Evolutionary conservation across 495 filamentous ascomycete species (phyloP), one percentile per base, ranked within the genome.

Genomic region (Penicillium bialowiezense): DNA sequence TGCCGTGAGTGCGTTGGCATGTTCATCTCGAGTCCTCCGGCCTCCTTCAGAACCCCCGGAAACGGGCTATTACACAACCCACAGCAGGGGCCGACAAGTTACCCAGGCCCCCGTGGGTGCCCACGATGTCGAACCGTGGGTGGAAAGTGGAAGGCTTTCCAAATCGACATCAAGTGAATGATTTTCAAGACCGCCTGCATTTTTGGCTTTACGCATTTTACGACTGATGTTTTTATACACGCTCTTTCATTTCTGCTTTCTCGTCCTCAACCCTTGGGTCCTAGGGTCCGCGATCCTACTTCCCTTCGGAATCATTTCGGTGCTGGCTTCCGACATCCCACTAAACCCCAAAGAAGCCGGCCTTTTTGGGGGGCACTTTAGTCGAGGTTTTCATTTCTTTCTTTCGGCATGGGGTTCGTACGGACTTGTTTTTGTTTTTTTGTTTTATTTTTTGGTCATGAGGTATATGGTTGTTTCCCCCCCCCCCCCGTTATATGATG

Each of bases 1-100:
- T 96, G 91, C 60, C 84, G 81, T 44, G 86, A 87, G 34, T 96
- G 91, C 50, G 89, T 95, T 14, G 82, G 87, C 52, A 82, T 87
- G 53, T 78, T 93, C 47, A 86, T 89, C 15, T 72, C 70, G 50
- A 77, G 70, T 41, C 72, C 73, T 8, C 69, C 70, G 0, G 47
- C 59, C 7, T 66, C 65, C 1, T 71, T 71, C 55, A 51, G 69
- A 29, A 73, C 63, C 37, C 47, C 61, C 46, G 59, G 64, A 62
- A 69, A 65, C 64, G 72, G 69, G 21, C 28, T 57, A 10, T 32
- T 58, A 41, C 64, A 65, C 34, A 55, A 63, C 28, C 29, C 54
- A 14, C 18, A 56, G 45, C 60, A 58, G 10, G 68, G 64, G 1
- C 71, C 70, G 4, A 73, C 72, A 3, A 72, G 70, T 45, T 73